phyloP scores from a whole-genome alignment of 208 protist genomes.

The Crithidia fasciculata region DNA sequence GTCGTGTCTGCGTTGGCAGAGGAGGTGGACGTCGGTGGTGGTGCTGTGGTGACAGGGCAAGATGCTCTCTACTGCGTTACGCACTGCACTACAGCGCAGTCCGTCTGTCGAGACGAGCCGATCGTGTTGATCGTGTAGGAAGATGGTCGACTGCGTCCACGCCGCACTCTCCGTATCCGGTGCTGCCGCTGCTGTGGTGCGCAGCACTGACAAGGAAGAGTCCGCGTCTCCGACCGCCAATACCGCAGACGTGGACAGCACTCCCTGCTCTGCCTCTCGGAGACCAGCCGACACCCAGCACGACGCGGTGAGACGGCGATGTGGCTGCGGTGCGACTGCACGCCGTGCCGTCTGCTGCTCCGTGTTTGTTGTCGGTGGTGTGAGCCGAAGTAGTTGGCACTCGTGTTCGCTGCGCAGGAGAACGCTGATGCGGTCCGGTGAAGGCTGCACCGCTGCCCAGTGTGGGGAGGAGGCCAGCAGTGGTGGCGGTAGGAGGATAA shows the following conservation, averaged over 20 bases:
- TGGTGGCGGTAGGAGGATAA: slow-evolving; percentile 16
- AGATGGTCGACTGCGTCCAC: slow-evolving; percentile 27
- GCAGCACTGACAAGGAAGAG: slow-evolving; percentile 18
- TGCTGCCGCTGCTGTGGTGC: neutral
- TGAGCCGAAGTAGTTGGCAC: slow-evolving; percentile 23
- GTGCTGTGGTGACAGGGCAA: slow-evolving; percentile 16
- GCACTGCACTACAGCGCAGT: neutral
- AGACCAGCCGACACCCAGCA: slow-evolving; percentile 35
- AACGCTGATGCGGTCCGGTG: slow-evolving; percentile 26
- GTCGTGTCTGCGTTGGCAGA: slow-evolving; percentile 19
- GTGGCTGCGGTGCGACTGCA: slow-evolving; percentile 29
- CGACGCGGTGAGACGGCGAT: slow-evolving; percentile 37
- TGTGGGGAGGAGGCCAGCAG: slow-evolving; percentile 1
- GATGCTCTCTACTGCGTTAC: slow-evolving; percentile 25
- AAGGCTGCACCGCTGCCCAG: slow-evolving; percentile 28
- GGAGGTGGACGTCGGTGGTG: neutral
- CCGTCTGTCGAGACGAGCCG: neutral
- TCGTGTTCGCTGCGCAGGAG: slow-evolving; percentile 33
- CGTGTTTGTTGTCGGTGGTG: neutral
- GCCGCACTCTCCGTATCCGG: neutral
- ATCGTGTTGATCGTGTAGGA: slow-evolving; percentile 12
- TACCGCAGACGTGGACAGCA: neutral
- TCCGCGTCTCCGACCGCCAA: slow-evolving; percentile 13
- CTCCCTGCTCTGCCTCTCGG: neutral
- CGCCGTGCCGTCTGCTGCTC: neutral